These are phyloP conservation scores for Boechera stricta DNA, from an alignment of 345 rosid genomes.

Conservation along the genomic window DNA sequence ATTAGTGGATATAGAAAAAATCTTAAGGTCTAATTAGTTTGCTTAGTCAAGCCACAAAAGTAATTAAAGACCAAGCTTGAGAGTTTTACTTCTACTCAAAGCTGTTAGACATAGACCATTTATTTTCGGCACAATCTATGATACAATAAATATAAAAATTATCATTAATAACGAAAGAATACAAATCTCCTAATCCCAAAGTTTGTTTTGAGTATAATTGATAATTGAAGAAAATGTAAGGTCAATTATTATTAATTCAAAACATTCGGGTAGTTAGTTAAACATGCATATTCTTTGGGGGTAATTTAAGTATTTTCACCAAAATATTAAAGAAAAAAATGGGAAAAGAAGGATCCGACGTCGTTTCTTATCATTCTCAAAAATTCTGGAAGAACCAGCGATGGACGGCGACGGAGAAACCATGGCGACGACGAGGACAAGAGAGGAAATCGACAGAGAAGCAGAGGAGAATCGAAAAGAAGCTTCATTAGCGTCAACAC, in stretches of 20 bases:
- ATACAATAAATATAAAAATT: not conserved
- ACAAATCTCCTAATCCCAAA: too few species aligned
- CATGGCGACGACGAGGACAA: constrained; percentile 29
- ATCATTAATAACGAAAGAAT: not conserved
- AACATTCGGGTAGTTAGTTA: constrained; percentile 8
- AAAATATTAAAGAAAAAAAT: not conserved
- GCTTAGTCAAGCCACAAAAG: constrained; percentile 30
- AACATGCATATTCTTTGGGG: not conserved
- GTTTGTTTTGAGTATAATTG: not conserved
- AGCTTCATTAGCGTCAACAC: constrained; percentile 56
- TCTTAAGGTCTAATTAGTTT: constrained; percentile 7
- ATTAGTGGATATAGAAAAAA: not conserved
- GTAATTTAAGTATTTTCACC: not conserved
- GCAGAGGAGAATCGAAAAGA: constrained; percentile 64
- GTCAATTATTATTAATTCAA: not conserved
- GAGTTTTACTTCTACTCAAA: constrained; percentile 19
- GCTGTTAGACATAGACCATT: constrained; percentile 9
- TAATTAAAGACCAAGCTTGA: constrained; percentile 23
- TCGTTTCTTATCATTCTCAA: constrained; percentile 11
- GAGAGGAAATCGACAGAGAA: constrained; percentile 42
- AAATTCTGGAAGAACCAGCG: not conserved
- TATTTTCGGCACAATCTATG: not conserved
- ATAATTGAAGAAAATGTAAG: not conserved
- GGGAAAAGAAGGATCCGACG: not conserved
- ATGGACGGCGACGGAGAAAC: constrained; percentile 39